A percentile compares a stretch with the other conserved stretches of the same genome.
phyloP scores from a whole-genome alignment of 306 rosid genomes.

The Datisca glomerata region DNA sequence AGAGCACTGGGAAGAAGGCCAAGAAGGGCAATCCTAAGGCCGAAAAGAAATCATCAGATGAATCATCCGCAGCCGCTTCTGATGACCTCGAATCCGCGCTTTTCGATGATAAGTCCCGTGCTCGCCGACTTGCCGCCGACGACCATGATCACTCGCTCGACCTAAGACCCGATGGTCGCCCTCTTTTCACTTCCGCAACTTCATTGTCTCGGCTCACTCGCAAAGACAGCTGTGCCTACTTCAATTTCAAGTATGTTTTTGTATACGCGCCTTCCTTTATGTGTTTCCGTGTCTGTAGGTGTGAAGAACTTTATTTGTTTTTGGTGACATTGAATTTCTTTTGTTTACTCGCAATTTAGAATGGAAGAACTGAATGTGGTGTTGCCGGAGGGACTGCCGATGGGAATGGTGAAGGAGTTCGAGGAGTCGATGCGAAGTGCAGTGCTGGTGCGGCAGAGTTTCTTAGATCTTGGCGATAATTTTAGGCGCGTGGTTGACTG shows the following conservation, averaged over 20 bases:
- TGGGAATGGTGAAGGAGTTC: constrained; percentile 82
- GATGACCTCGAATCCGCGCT: constrained; percentile 26
- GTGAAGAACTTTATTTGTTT: constrained; percentile 1
- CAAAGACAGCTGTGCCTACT: constrained; percentile 44
- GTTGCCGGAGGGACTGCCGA: constrained; percentile 78
- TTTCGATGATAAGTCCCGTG: constrained; percentile 41
- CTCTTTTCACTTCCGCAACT: constrained; percentile 51
- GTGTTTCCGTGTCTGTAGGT: neutral
- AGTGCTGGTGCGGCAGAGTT: constrained; percentile 64
- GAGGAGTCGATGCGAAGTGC: constrained; percentile 63
- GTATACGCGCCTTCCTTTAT: constrained; percentile 1
- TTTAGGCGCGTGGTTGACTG: constrained; percentile 70
- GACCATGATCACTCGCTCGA: constrained; percentile 58
- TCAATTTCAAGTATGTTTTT: constrained; percentile 43
- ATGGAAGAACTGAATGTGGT: constrained; percentile 38
- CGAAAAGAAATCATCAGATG: constrained; percentile 9
- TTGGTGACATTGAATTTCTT: neutral
- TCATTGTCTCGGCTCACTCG: constrained; percentile 45
- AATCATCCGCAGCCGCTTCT: constrained; percentile 4
- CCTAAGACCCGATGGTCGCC: constrained; percentile 55
- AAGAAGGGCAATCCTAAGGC: constrained; percentile 25
- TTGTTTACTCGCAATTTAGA: constrained; percentile 19
- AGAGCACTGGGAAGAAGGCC: constrained; percentile 14
- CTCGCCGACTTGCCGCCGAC: constrained; percentile 52
- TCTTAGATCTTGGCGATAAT: constrained; percentile 81